Conservation (phyloP, 257 asterid genomes). For the Gynochthodes officinalis region DNA sequence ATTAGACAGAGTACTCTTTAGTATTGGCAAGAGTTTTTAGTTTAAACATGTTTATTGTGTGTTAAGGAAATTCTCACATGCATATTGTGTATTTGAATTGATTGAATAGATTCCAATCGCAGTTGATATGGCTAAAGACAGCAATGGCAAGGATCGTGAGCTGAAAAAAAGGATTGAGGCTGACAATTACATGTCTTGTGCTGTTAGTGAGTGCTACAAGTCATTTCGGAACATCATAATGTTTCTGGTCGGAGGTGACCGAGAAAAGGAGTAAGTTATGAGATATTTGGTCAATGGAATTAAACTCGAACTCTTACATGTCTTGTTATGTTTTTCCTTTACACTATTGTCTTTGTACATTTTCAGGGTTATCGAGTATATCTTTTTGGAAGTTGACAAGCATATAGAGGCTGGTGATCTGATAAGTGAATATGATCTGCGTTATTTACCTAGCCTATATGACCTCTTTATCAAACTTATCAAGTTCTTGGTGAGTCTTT, state of each 20-base stretch:
- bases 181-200: constrained; percentile 84
- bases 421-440: constrained; percentile 60
- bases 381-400: constrained; percentile 84
- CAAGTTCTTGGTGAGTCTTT: constrained; percentile 75
- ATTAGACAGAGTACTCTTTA: no score
- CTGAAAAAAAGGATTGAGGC: constrained; percentile 80
- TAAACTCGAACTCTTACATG: background rate
- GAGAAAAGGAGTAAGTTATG: constrained; percentile 71
- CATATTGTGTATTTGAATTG: constrained; percentile 13
- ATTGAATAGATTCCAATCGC: constrained; percentile 86
- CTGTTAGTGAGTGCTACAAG: constrained; percentile 96
- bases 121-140: constrained; percentile 98
- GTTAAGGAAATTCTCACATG: background rate
- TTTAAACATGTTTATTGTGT: background rate
- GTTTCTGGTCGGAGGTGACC: constrained; percentile 62
- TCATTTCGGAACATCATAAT: constrained; percentile 78
- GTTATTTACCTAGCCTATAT: constrained; percentile 83
- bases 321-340: background rate
- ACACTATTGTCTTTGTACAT: background rate
- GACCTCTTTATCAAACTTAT: constrained; percentile 88
- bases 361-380: constrained; percentile 74
- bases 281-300: background rate
- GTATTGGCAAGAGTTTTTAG: no score
- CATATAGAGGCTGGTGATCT: constrained; percentile 61
- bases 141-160: constrained; percentile 88